These are phyloP conservation scores for Lolium perenne DNA, from an alignment of 176 grass and related monocot species.

Conservation along the genomic window DNA sequence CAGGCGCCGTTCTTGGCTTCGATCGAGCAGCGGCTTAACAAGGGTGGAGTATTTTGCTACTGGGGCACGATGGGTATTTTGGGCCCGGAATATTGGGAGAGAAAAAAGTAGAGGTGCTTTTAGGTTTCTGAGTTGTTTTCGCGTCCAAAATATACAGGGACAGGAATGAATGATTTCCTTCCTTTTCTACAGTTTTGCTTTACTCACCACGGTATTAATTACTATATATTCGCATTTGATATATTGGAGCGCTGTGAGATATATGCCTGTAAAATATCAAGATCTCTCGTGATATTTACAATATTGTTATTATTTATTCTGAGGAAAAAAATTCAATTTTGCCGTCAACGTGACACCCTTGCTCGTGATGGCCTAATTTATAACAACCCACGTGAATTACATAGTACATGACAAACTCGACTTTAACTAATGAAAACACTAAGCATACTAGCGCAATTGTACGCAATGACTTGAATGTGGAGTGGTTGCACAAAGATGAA, in stretches of 20 bases:
- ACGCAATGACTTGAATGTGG: background rate
- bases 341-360: too few species aligned
- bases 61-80: background rate
- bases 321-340: too few species aligned
- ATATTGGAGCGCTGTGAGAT: background rate
- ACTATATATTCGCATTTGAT: background rate
- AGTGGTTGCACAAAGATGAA: background rate
- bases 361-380: too few species aligned
- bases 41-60: background rate
- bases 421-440: too few species aligned
- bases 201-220: background rate
- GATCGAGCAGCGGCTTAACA: conserved; percentile 18
- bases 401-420: too few species aligned
- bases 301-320: too few species aligned
- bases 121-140: conserved; percentile 1
- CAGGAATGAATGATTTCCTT: background rate
- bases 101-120: background rate
- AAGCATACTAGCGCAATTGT: background rate
- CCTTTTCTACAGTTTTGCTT: background rate
- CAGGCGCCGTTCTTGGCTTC: conserved; percentile 32
- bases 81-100: conserved; percentile 7
- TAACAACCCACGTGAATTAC: too few species aligned
- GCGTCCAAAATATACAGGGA: background rate
- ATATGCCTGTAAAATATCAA: background rate
- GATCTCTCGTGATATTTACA: background rate